Evolutionary conservation across 768 basidiomycete genomes (phyloP).

Genomic region (Lyophyllum atratum): DNA sequence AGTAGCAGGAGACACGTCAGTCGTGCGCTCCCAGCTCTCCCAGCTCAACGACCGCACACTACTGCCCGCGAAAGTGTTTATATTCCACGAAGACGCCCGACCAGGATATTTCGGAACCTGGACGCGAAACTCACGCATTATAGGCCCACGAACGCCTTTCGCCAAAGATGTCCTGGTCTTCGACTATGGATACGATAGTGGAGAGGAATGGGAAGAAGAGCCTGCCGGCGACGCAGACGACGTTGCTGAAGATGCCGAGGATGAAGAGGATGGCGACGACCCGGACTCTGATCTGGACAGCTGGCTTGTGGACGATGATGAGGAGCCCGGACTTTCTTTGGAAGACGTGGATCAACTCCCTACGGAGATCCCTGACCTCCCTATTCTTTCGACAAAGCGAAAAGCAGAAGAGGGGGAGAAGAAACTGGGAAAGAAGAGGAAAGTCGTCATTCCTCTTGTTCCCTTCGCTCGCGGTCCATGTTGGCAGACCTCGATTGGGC

Average conservation of each 20-base stretch:
- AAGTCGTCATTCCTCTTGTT: slow-evolving; percentile 75
- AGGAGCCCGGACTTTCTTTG: slow-evolving; percentile 45
- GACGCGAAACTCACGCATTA: slow-evolving; percentile 75
- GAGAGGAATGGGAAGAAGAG: slow-evolving; percentile 95
- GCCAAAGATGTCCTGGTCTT: slow-evolving; percentile 72
- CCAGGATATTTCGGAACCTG: slow-evolving; percentile 96
- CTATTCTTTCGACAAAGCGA: slow-evolving; percentile 50
- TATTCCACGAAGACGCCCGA: slow-evolving; percentile 81
- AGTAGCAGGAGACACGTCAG: slow-evolving; percentile 66
- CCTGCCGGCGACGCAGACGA: slow-evolving; percentile 79
- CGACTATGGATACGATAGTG: slow-evolving; percentile 94
- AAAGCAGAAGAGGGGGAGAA: slow-evolving; percentile 60
- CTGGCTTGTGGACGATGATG: slow-evolving; percentile 80
- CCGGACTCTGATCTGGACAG: slow-evolving; percentile 77
- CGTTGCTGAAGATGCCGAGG: slow-evolving; percentile 69
- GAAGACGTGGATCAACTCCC: slow-evolving; percentile 38
- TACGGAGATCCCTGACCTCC: slow-evolving; percentile 36
- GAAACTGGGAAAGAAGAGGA: slow-evolving; percentile 67
- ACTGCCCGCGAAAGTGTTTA: slow-evolving; percentile 79
- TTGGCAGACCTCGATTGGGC: slow-evolving; percentile 73
- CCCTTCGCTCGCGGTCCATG: slow-evolving; percentile 83
- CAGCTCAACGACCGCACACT: slow-evolving; percentile 60
- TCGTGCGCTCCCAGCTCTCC: slow-evolving; percentile 64
- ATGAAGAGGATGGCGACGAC: slow-evolving; percentile 58
- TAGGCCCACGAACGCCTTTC: slow-evolving; percentile 86